phyloP scores from a whole-genome alignment of 2,329 filamentous ascomycete genomes.

The Teratosphaeria gauchensis region DNA sequence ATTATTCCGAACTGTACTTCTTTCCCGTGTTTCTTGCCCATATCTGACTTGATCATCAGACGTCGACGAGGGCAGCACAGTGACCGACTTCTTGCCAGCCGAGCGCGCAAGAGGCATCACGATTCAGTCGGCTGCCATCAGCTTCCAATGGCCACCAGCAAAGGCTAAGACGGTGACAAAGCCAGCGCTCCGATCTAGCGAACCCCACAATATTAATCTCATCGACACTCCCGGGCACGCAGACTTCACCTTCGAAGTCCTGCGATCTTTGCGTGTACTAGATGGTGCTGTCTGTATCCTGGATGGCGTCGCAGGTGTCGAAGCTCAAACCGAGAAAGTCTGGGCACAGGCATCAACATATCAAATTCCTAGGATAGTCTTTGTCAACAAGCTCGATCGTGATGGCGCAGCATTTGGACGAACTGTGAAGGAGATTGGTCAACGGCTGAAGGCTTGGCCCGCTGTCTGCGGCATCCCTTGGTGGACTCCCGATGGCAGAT shows the following conservation, averaged over 20 bases:
- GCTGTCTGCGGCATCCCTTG: conserved; percentile 91
- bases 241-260: conserved; percentile 94
- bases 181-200: conserved; percentile 34
- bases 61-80: conserved; percentile 92
- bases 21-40: not conserved
- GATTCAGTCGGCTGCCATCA: conserved; percentile 94
- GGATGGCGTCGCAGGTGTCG: conserved; percentile 85
- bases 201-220: conserved; percentile 66
- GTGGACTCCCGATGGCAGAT: conserved; percentile 66
- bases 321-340: conserved; percentile 93
- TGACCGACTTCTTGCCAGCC: conserved; percentile 91
- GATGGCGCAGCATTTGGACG: conserved; percentile 73
- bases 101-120: conserved; percentile 91
- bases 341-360: conserved; percentile 86
- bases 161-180: conserved; percentile 25
- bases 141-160: conserved; percentile 76
- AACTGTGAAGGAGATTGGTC: conserved; percentile 76
- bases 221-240: conserved; percentile 97
- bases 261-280: conserved; percentile 77
- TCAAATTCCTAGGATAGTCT: conserved; percentile 71
- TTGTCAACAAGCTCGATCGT: conserved; percentile 77
- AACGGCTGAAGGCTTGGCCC: conserved; percentile 71
- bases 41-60: conserved; percentile 40
- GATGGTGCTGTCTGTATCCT: conserved; percentile 90
- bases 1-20: too few relatives aligned